phyloP scores from a whole-genome alignment of 202 grass and related monocot genomes.

The Dendrocalamus latiflorus region DNA sequence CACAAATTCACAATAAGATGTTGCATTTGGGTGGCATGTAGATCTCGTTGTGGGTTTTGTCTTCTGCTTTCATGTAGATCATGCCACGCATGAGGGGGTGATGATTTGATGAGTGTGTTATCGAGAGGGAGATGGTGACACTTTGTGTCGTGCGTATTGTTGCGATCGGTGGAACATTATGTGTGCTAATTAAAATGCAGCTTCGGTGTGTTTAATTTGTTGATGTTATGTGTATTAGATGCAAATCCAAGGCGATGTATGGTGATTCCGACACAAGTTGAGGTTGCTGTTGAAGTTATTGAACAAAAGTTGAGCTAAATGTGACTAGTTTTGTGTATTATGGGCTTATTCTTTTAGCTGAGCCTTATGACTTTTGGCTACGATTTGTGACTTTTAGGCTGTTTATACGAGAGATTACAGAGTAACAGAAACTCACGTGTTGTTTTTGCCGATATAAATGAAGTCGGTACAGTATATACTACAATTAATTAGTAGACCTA shows the following conservation, averaged over 20 bases:
- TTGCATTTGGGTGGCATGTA: constrained; percentile 20
- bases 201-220: not conserved
- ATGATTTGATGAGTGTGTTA: not conserved
- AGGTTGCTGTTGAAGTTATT: not conserved
- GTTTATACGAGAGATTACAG: too few species aligned
- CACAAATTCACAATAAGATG: not conserved
- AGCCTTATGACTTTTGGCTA: too few species aligned
- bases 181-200: not conserved
- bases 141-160: not conserved
- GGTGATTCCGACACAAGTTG: not conserved
- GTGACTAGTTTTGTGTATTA: not conserved
- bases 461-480: too few species aligned
- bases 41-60: not conserved
- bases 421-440: too few species aligned
- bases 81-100: not conserved
- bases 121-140: not conserved
- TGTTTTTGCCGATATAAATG: too few species aligned
- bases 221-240: not conserved
- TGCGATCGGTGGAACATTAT: not conserved
- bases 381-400: too few species aligned
- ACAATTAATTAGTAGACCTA: too few species aligned
- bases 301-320: too few species aligned
- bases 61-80: not conserved
- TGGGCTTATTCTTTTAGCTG: too few species aligned
- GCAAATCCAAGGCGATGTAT: not conserved